phyloP scores from a whole-genome alignment of 2,329 filamentous ascomycete genomes.

The Ilyonectria robusta region DNA sequence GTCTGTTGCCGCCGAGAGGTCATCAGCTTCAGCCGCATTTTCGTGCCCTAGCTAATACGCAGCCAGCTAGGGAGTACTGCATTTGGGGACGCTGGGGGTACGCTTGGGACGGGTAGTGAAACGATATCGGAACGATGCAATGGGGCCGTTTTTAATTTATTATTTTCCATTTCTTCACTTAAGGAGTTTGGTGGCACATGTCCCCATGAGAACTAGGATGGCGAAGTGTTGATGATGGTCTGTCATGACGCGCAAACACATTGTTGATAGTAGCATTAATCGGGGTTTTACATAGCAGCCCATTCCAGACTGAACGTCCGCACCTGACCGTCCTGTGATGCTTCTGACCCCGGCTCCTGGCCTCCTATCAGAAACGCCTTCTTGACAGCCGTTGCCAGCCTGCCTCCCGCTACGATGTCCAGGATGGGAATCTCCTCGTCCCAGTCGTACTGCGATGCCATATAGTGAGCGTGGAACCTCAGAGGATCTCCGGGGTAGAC shows the following conservation, averaged over 20 bases:
- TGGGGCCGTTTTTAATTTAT: constrained; percentile 13
- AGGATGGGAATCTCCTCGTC: constrained; percentile 88
- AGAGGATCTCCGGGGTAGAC: constrained; percentile 96
- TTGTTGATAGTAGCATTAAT: constrained; percentile 29
- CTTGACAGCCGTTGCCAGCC: constrained; percentile 94
- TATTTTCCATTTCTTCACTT: constrained; percentile 19
- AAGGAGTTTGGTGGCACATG: constrained; percentile 32
- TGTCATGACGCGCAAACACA: constrained; percentile 10
- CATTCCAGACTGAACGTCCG: constrained; percentile 91
- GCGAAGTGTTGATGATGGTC: constrained; percentile 19
- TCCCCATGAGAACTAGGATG: constrained; percentile 18
- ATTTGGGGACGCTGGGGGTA: background rate
- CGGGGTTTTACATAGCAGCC: constrained; percentile 83
- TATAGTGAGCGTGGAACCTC: constrained; percentile 95
- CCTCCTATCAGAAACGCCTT: constrained; percentile 94
- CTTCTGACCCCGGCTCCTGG: constrained; percentile 57
- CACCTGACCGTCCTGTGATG: constrained; percentile 59
- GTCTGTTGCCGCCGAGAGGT: constrained; percentile 94
- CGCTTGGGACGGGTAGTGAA: constrained; percentile 1
- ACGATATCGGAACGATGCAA: constrained; percentile 15
- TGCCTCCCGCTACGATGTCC: constrained; percentile 87
- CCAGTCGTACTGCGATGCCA: constrained; percentile 88
- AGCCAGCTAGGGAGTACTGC: background rate
- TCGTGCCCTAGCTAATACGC: constrained; percentile 72
- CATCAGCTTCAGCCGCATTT: constrained; percentile 90